Conservation (phyloP, 1,284 basidiomycete genomes). For the Albatrellus sp. region DNA sequence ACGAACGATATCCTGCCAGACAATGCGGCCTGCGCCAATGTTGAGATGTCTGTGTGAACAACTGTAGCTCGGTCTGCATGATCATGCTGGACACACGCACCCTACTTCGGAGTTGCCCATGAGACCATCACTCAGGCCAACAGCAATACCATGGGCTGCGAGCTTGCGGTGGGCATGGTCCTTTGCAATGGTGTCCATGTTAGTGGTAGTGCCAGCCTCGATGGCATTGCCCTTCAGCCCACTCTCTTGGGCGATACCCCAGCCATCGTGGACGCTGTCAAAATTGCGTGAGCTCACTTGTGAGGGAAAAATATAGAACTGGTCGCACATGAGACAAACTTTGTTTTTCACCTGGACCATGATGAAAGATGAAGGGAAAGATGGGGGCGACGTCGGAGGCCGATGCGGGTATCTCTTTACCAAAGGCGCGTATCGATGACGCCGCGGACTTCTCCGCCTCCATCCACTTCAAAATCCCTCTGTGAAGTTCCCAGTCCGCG, state of each 20-base stretch:
- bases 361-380: not conserved
- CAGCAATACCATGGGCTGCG: slow-evolving; percentile 76
- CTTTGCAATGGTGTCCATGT: slow-evolving; percentile 79
- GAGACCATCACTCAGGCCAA: slow-evolving; percentile 80
- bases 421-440: too few relatives aligned
- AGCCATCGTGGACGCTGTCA: slow-evolving; percentile 82
- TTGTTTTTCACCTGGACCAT: slow-evolving; percentile 65
- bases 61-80: slow-evolving; percentile 1
- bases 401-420: too few relatives aligned
- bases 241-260: slow-evolving; percentile 64
- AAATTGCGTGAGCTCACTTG: not conserved
- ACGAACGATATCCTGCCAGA: slow-evolving; percentile 91
- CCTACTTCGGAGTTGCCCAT: slow-evolving; percentile 97
- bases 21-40: slow-evolving; percentile 83
- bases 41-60: slow-evolving; percentile 62
- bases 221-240: slow-evolving; percentile 81
- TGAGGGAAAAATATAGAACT: not conserved
- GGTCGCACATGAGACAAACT: slow-evolving; percentile 75
- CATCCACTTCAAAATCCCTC: too few relatives aligned
- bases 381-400: too few relatives aligned
- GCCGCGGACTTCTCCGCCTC: too few relatives aligned
- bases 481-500: too few relatives aligned
- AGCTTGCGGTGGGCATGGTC: slow-evolving; percentile 64
- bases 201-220: slow-evolving; percentile 66
- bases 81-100: slow-evolving; percentile 29